phyloP scores from a whole-genome alignment of 495 filamentous ascomycete genomes.

The Tirmania nivea region DNA sequence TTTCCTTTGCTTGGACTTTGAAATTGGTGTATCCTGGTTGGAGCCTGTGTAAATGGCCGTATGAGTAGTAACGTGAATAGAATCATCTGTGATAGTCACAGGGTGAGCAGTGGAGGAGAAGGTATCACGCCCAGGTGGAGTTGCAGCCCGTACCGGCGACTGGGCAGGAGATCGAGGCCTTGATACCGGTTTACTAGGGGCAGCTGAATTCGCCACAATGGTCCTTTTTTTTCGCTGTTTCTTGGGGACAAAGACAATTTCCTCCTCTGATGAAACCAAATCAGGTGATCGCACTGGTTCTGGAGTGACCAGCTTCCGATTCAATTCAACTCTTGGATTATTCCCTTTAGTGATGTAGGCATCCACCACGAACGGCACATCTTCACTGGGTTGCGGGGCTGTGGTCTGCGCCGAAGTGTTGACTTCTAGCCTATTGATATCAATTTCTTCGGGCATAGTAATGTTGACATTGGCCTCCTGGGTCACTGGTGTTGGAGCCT shows the following conservation, averaged over 20 bases:
- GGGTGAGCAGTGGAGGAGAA: background rate
- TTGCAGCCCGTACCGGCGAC: background rate
- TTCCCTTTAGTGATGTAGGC: conserved; percentile 10
- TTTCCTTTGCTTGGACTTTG: background rate
- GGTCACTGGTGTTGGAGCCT: background rate
- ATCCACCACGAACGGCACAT: background rate
- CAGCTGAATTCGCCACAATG: no score
- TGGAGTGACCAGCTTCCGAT: background rate
- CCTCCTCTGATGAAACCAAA: conserved; percentile 8
- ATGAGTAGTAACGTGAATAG: background rate
- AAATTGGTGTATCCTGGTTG: background rate
- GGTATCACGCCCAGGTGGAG: background rate
- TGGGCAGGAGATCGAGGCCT: no score
- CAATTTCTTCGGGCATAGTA: conserved; percentile 1
- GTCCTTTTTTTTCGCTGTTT: conserved; percentile 1
- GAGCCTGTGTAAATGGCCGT: background rate
- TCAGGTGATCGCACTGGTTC: conserved; percentile 2
- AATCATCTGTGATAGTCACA: background rate
- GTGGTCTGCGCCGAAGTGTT: background rate
- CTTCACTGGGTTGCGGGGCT: background rate
- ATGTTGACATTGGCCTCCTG: background rate
- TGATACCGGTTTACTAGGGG: no score
- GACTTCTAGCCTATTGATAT: conserved; percentile 5
- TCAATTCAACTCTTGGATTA: conserved; percentile 9
- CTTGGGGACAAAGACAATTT: conserved; percentile 16